These are phyloP conservation scores for Podaxis sp. DNA, from an alignment of 768 basidiomycete species.

Conservation along the genomic window DNA sequence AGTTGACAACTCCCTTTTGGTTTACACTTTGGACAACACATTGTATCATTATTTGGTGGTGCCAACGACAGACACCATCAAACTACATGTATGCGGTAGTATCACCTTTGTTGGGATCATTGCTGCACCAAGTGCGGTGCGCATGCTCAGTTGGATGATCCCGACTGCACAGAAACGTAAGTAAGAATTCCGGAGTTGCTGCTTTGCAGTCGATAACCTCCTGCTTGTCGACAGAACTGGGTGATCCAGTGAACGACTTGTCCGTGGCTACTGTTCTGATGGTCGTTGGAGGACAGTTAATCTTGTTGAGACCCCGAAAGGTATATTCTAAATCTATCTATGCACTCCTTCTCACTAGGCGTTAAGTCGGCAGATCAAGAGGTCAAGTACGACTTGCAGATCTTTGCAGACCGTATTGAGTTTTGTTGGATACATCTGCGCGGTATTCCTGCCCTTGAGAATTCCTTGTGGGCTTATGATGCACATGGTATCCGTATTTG, in stretches of 20 bases:
- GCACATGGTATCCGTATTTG: constrained; percentile 88
- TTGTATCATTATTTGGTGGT: constrained; percentile 90
- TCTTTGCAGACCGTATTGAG: constrained; percentile 95
- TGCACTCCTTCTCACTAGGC: background rate
- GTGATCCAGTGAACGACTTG: constrained; percentile 91
- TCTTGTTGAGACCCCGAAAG: constrained; percentile 87
- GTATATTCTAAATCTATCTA: constrained; percentile 34
- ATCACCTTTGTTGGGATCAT: constrained; percentile 94
- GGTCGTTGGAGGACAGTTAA: constrained; percentile 90
- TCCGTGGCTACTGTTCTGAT: constrained; percentile 94
- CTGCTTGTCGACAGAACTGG: constrained; percentile 62
- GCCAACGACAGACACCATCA: constrained; percentile 80
- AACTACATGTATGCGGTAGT: constrained; percentile 88
- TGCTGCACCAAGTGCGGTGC: constrained; percentile 75
- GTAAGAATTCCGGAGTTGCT: constrained; percentile 25
- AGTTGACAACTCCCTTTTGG: constrained; percentile 92
- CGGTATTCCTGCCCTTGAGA: constrained; percentile 91
- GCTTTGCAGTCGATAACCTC: constrained; percentile 10
- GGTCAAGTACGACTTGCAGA: constrained; percentile 96
- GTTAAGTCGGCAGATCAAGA: constrained; percentile 77
- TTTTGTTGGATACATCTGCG: constrained; percentile 98
- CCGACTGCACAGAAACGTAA: constrained; percentile 89
- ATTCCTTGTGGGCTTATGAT: constrained; percentile 97
- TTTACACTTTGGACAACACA: constrained; percentile 93
- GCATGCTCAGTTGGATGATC: constrained; percentile 97